These are phyloP conservation scores for Suillus tomentosus DNA, from an alignment of 768 basidiomycete genomes.

Conservation along the genomic window DNA sequence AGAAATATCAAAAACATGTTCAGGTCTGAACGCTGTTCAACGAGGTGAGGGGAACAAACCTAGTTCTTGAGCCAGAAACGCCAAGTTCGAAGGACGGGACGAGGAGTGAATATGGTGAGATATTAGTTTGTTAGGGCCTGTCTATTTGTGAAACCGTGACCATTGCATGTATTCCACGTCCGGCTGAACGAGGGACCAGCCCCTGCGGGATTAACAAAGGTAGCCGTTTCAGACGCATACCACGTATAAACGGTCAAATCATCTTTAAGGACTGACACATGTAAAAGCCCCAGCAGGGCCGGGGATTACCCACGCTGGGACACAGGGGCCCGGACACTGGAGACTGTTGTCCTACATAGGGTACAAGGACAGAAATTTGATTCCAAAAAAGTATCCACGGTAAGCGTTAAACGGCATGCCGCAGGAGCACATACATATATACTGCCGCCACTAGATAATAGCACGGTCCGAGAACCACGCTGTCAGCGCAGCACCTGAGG, in stretches of 20 bases:
- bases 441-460: background rate
- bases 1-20: background rate
- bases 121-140: background rate
- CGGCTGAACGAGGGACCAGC: background rate
- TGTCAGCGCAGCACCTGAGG: background rate
- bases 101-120: background rate
- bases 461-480: background rate
- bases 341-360: background rate
- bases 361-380: background rate
- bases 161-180: background rate
- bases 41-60: background rate
- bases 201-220: background rate
- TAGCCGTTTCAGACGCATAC: background rate
- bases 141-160: background rate
- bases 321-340: background rate
- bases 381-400: background rate
- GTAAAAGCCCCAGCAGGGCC: background rate
- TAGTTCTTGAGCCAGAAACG: background rate
- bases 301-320: background rate
- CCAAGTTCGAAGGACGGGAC: background rate
- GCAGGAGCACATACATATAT: background rate
- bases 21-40: background rate
- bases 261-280: background rate
- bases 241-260: background rate
- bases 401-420: background rate